Conservation (phyloP, 2,329 filamentous ascomycete genomes). For the Massarina eburnea region DNA sequence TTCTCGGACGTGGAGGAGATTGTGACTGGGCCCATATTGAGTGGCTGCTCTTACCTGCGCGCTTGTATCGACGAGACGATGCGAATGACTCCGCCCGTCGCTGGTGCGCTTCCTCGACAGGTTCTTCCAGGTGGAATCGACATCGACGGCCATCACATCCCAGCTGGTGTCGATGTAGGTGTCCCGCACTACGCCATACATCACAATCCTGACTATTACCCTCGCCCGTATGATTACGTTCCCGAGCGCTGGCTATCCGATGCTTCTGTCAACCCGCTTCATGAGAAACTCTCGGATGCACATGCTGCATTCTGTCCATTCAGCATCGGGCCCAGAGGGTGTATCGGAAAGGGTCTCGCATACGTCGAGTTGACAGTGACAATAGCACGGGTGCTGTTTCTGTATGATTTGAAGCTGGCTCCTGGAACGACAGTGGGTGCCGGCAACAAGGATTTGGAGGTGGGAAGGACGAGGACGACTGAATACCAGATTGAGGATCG, state of each 20-base stretch:
- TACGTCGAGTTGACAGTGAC: slow-evolving; percentile 68
- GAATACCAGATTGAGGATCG: slow-evolving; percentile 74
- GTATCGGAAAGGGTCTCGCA: slow-evolving; percentile 70
- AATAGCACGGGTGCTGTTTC: slow-evolving; percentile 61
- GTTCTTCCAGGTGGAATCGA: slow-evolving; percentile 42
- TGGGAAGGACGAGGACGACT: slow-evolving; percentile 30
- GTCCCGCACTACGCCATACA: slow-evolving; percentile 43
- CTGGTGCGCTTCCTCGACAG: slow-evolving; percentile 41
- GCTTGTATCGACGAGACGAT: slow-evolving; percentile 47
- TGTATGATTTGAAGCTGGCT: slow-evolving; percentile 58
- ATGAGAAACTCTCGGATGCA: slow-evolving; percentile 45
- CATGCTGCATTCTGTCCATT: slow-evolving; percentile 75
- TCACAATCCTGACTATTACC: slow-evolving; percentile 43
- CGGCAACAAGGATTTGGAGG: slow-evolving; percentile 33
- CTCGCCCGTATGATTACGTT: slow-evolving; percentile 40
- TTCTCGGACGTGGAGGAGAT: slow-evolving; percentile 44
- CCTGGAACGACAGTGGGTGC: slow-evolving; percentile 37
- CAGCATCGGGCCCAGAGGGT: slow-evolving; percentile 68
- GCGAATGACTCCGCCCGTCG: slow-evolving; percentile 45
- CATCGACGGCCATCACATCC: slow-evolving; percentile 40
- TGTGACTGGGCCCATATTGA: slow-evolving; percentile 36
- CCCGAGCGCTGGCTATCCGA: slow-evolving; percentile 44
- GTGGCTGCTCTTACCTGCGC: slow-evolving; percentile 36
- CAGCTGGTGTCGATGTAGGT: slow-evolving; percentile 39
- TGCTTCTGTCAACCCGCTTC: slow-evolving; percentile 29